Evolutionary conservation across 495 filamentous ascomycete genomes (phyloP).

Genomic region (Xylaria cubensis): DNA sequence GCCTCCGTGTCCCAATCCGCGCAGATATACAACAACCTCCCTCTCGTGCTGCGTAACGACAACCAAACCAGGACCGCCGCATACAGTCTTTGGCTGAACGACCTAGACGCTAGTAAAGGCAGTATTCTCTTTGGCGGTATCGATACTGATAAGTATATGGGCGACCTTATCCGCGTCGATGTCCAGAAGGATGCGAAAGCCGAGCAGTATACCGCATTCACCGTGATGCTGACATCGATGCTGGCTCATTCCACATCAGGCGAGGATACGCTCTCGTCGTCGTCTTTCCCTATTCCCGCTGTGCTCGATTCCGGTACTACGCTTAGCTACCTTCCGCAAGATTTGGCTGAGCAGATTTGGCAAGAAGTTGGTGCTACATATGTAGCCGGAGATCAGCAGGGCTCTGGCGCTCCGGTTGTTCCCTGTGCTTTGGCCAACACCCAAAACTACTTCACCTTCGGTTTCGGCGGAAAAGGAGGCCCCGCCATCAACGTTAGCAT

Average conservation of each 20-base stretch:
- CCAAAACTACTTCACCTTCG: conserved; percentile 72
- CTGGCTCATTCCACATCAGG: conserved; percentile 53
- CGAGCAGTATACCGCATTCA: conserved; percentile 65
- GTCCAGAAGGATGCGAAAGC: conserved; percentile 55
- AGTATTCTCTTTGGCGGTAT: conserved; percentile 85
- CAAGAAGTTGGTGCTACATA: conserved; percentile 70
- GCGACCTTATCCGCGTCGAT: conserved; percentile 72
- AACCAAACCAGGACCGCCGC: conserved; percentile 80
- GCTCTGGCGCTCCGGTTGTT: conserved; percentile 64
- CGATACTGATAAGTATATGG: conserved; percentile 83
- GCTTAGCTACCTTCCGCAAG: conserved; percentile 80
- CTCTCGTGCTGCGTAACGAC: conserved; percentile 73
- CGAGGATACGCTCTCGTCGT: conserved; percentile 57
- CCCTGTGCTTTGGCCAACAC: conserved; percentile 72
- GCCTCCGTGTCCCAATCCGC: conserved; percentile 62
- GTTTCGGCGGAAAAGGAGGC: conserved; percentile 66
- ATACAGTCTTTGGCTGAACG: conserved; percentile 90
- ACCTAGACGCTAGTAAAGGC: conserved; percentile 60
- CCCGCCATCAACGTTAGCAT: conserved; percentile 74
- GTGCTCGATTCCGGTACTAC: conserved; percentile 91
- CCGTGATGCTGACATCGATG: conserved; percentile 73
- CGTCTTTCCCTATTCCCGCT: conserved; percentile 65
- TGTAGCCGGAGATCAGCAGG: conserved; percentile 14
- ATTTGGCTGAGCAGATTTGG: conserved; percentile 69
- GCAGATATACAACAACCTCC: conserved; percentile 76